A percentile compares a stretch with the other conserved stretches of the same genome.
Conservation (phyloP, 257 asterid species). For the Solanum pinnatisectum region DNA sequence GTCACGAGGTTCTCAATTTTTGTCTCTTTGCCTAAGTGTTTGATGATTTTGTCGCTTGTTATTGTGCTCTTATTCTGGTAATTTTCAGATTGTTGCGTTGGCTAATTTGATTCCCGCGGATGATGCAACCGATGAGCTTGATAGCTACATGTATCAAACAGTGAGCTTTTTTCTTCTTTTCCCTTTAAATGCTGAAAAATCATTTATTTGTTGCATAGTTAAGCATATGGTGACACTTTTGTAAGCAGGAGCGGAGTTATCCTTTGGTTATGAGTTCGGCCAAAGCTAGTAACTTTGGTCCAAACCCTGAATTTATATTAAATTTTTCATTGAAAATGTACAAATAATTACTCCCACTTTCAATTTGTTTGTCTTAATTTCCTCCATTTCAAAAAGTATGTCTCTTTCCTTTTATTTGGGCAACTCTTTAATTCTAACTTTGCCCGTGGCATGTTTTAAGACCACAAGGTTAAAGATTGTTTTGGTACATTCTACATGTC, state of each 20-base stretch:
- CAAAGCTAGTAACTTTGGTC: not conserved
- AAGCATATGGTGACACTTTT: not conserved
- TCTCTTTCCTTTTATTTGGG: not conserved
- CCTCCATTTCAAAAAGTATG: not conserved
- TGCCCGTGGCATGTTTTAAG: not conserved
- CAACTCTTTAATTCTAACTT: not conserved
- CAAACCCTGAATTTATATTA: not conserved
- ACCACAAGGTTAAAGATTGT: not conserved
- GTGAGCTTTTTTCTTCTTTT: conserved; percentile 27
- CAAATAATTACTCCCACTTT: not conserved
- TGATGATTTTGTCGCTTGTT: not conserved
- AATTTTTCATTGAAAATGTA: not conserved
- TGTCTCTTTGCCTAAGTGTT: not conserved
- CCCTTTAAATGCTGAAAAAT: not conserved
- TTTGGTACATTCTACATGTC: not conserved
- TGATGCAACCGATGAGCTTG: conserved; percentile 78
- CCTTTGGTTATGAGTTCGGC: not conserved
- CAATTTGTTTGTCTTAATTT: not conserved
- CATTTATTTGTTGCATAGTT: not conserved
- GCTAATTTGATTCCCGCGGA: conserved; percentile 89
- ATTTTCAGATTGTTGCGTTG: conserved; percentile 71
- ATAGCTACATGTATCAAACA: conserved; percentile 97
- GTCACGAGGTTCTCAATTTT: conserved; percentile 55
- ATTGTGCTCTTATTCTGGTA: not conserved
- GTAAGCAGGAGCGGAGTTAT: not conserved